These are phyloP conservation scores for Aspergillus awamori DNA, from an alignment of 2,329 filamentous ascomycete genomes.

Conservation along the genomic window DNA sequence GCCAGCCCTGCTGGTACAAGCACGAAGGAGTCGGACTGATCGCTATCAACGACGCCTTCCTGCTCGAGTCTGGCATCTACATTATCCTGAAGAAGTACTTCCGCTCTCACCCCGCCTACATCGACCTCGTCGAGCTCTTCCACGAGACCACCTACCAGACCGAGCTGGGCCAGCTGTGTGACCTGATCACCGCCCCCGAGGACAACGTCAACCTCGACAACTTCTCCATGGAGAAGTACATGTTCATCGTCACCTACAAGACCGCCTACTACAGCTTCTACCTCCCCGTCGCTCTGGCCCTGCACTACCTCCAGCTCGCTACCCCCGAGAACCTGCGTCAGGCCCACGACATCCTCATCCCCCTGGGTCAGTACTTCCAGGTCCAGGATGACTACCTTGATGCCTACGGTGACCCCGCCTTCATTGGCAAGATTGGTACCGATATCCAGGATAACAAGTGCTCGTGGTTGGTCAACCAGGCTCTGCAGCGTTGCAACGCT, in stretches of 20 bases:
- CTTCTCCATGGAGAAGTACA: slow-evolving; percentile 90
- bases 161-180: slow-evolving; percentile 91
- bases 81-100: slow-evolving; percentile 91
- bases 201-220: slow-evolving; percentile 90
- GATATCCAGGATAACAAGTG: slow-evolving; percentile 99
- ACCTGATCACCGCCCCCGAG: slow-evolving; percentile 93
- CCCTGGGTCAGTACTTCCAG: slow-evolving; percentile 98
- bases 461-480: slow-evolving; percentile 97
- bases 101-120: slow-evolving; percentile 79
- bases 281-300: slow-evolving; percentile 87
- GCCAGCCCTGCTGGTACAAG: slow-evolving; percentile 95
- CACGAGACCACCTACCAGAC: slow-evolving; percentile 94
- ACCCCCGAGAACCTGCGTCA: slow-evolving; percentile 87
- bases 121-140: slow-evolving; percentile 94
- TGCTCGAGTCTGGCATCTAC: slow-evolving; percentile 92
- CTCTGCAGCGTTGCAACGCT: slow-evolving; percentile 74
- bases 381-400: slow-evolving; percentile 98
- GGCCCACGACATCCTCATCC: slow-evolving; percentile 88
- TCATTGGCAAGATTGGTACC: slow-evolving; percentile 97
- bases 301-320: slow-evolving; percentile 82
- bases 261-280: slow-evolving; percentile 99
- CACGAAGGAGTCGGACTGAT: slow-evolving; percentile 88
- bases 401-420: slow-evolving; percentile 88
- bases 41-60: slow-evolving; percentile 97
- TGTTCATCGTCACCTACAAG: slow-evolving; percentile 99